phyloP scores from a whole-genome alignment of 2,329 filamentous ascomycete species.

The Ceratocystis papillata region DNA sequence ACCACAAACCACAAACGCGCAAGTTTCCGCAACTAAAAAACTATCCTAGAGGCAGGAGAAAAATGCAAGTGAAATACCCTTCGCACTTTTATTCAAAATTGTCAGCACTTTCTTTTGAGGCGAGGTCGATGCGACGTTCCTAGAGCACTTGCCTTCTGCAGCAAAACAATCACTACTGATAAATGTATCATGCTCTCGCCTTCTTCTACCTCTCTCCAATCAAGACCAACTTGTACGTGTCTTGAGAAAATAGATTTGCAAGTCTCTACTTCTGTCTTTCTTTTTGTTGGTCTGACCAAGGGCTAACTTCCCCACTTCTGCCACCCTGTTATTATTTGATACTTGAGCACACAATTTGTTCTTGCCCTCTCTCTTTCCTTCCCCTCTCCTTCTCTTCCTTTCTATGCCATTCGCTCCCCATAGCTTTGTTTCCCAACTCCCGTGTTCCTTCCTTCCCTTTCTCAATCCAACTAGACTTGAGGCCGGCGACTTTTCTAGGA shows the following conservation, averaged over 20 bases:
- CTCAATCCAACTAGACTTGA: constrained; percentile 3
- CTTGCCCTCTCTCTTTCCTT: background rate
- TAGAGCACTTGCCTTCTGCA: background rate
- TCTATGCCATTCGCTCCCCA: background rate
- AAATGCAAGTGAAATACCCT: background rate
- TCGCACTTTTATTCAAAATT: background rate
- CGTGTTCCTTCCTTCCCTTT: background rate
- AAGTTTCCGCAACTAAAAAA: background rate
- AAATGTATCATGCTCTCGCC: background rate
- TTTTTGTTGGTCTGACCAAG: background rate
- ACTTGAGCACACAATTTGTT: background rate
- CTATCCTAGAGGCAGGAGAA: no score
- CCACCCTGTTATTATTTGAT: background rate
- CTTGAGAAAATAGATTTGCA: background rate
- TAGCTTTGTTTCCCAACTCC: background rate
- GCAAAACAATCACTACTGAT: background rate
- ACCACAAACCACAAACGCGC: background rate
- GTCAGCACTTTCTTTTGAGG: constrained; percentile 14
- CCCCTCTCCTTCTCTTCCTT: background rate
- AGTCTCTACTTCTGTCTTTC: background rate
- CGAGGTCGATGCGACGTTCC: background rate
- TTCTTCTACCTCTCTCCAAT: background rate
- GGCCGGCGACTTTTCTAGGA: constrained; percentile 1
- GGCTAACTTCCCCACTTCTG: background rate
- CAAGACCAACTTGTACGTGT: background rate